Conservation (phyloP, 1,284 basidiomycete species). For the Ustilago trichophora region DNA sequence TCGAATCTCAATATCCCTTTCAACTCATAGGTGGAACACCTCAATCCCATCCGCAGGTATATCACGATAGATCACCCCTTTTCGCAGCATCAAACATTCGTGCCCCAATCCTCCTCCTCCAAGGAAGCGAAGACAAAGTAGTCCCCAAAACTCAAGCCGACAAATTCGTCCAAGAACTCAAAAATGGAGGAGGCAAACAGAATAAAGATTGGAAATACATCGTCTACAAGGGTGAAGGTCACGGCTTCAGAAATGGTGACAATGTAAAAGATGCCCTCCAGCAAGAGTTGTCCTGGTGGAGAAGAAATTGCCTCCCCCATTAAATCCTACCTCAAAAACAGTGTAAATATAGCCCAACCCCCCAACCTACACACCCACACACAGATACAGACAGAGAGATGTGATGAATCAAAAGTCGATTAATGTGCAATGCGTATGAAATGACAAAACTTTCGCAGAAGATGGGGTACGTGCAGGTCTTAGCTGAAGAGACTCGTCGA, state of each 20-base stretch:
- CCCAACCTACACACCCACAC: too few relatives aligned
- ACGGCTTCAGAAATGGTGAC: constrained; percentile 34
- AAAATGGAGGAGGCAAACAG: constrained; percentile 19
- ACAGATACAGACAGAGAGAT: too few relatives aligned
- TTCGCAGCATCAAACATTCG: constrained; percentile 71
- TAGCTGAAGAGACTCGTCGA: constrained; percentile 2
- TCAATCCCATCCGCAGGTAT: constrained; percentile 70
- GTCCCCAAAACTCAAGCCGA: constrained; percentile 73
- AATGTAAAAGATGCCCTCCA: constrained; percentile 35
- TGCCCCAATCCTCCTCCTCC: constrained; percentile 71
- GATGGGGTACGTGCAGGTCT: too few relatives aligned
- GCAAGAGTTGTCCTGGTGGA: constrained; percentile 29
- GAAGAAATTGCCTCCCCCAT: constrained; percentile 3
- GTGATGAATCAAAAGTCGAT: too few relatives aligned
- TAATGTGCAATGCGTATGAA: too few relatives aligned
- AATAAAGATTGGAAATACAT: constrained; percentile 38
- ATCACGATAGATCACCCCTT: constrained; percentile 71
- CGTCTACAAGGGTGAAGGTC: constrained; percentile 54
- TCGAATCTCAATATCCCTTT: constrained; percentile 72
- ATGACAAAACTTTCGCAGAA: too few relatives aligned
- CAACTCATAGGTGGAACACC: constrained; percentile 73
- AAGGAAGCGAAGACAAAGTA: constrained; percentile 72
- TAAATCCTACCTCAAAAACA: too few relatives aligned
- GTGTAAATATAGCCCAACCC: too few relatives aligned
- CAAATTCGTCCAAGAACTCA: constrained; percentile 49